Conservation (phyloP, 495 filamentous ascomycete genomes). For the Cryomyces antarcticus region DNA sequence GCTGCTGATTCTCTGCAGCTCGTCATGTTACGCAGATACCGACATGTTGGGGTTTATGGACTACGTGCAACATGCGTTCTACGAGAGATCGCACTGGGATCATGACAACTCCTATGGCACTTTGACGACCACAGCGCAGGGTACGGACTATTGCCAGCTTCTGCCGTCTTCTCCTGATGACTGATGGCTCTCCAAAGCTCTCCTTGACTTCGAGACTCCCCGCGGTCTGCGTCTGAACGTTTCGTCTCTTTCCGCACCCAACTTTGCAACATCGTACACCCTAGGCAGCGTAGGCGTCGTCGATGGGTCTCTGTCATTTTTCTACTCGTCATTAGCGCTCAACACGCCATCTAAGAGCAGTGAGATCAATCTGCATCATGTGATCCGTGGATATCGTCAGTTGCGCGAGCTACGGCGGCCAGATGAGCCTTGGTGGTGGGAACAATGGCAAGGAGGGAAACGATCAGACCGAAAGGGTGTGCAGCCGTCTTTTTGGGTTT, state of each 20-base stretch:
- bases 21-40: not conserved
- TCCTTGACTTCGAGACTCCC: conserved; percentile 72
- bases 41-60: conserved; percentile 96
- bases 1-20: not conserved
- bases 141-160: conserved; percentile 21
- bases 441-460: conserved; percentile 28
- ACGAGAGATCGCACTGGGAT: conserved; percentile 71
- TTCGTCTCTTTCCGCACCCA: conserved; percentile 74
- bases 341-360: conserved; percentile 31
- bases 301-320: conserved; percentile 78
- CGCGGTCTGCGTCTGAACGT: conserved; percentile 58
- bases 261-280: conserved; percentile 82
- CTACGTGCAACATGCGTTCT: conserved; percentile 85
- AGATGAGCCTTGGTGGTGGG: conserved; percentile 28
- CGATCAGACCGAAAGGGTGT: conserved; percentile 20
- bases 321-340: conserved; percentile 67
- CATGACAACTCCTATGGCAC: conserved; percentile 81
- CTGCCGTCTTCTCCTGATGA: not conserved
- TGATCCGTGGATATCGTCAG: conserved; percentile 52
- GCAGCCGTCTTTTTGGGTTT: conserved; percentile 2
- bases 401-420: conserved; percentile 30
- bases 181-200: conserved; percentile 26
- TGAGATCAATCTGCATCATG: conserved; percentile 37
- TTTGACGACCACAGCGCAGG: conserved; percentile 69
- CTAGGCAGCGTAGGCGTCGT: conserved; percentile 68